Evolutionary conservation across 352 stramenopile species (phyloP).

Genomic region (Phytopythium litorale): DNA sequence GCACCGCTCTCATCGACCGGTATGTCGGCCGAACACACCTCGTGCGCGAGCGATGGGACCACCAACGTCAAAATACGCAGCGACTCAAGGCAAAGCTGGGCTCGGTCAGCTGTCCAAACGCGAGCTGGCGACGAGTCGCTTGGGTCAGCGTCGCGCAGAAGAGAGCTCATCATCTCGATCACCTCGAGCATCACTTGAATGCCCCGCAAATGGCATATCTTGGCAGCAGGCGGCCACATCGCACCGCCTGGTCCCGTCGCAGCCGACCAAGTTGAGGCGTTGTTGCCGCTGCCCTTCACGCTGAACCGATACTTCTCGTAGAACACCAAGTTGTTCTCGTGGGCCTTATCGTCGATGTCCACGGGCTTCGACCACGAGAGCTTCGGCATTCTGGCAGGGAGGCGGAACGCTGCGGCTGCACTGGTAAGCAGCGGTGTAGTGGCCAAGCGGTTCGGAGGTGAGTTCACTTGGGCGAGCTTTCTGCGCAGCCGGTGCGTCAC

Average conservation of each 20-base stretch:
- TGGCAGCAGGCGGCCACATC: constrained; percentile 73
- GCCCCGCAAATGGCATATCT: constrained; percentile 67
- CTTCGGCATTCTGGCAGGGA: constrained; percentile 69
- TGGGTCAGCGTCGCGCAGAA: constrained; percentile 51
- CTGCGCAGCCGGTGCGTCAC: constrained; percentile 64
- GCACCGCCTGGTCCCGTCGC: constrained; percentile 39
- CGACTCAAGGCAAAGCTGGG: constrained; percentile 77
- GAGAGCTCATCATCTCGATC: constrained; percentile 53
- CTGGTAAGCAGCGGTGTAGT: constrained; percentile 45
- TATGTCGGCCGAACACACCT: constrained; percentile 78
- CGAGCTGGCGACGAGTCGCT: constrained; percentile 54
- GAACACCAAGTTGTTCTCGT: constrained; percentile 80
- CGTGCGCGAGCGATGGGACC: constrained; percentile 55
- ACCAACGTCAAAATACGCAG: constrained; percentile 73
- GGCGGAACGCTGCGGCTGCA: constrained; percentile 44
- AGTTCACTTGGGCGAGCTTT: constrained; percentile 55
- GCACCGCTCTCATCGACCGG: constrained; percentile 35
- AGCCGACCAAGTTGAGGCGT: constrained; percentile 51
- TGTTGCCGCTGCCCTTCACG: constrained; percentile 32
- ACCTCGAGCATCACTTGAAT: constrained; percentile 82
- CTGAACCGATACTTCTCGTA: constrained; percentile 85
- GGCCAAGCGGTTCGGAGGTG: constrained; percentile 41
- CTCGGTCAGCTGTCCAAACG: constrained; percentile 73
- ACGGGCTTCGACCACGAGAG: constrained; percentile 71
- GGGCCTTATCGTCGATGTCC: constrained; percentile 82